Conservation (phyloP, 805 yeast genomes). For the Candida orba region DNA sequence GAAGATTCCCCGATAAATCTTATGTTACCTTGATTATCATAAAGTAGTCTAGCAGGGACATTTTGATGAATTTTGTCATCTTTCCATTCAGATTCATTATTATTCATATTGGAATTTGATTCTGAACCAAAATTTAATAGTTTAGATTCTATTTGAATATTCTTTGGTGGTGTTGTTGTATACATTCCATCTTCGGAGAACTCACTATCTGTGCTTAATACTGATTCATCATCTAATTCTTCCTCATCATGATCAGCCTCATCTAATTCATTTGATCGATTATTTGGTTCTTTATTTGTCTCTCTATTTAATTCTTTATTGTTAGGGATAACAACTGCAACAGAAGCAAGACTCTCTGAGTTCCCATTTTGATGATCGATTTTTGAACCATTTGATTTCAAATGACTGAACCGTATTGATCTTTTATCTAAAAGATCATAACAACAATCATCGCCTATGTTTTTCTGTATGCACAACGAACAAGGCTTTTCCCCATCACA, state of each 20-base stretch:
- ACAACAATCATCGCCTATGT: constrained; percentile 19
- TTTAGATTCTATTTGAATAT: not conserved
- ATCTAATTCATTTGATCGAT: too few relatives aligned
- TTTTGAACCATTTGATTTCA: not conserved
- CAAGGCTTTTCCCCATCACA: constrained; percentile 27
- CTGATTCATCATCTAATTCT: too few relatives aligned
- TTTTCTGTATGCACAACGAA: constrained; percentile 24
- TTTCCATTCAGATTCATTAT: not conserved
- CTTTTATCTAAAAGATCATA: constrained; percentile 13
- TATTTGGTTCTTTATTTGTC: not conserved
- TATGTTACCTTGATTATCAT: not conserved
- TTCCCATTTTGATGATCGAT: too few relatives aligned
- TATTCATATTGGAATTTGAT: not conserved
- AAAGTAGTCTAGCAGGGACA: not conserved
- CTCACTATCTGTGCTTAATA: not conserved
- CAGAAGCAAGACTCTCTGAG: not conserved
- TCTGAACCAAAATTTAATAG: not conserved
- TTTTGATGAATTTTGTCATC: not conserved
- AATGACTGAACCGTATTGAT: not conserved
- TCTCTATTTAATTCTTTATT: not conserved
- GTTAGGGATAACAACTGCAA: not conserved
- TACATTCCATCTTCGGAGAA: not conserved
- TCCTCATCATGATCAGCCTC: too few relatives aligned
- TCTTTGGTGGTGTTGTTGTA: not conserved
- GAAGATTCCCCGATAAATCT: constrained; percentile 1